phyloP scores from a whole-genome alignment of 2,329 filamentous ascomycete species.

The Pestalotiopsis sp. region DNA sequence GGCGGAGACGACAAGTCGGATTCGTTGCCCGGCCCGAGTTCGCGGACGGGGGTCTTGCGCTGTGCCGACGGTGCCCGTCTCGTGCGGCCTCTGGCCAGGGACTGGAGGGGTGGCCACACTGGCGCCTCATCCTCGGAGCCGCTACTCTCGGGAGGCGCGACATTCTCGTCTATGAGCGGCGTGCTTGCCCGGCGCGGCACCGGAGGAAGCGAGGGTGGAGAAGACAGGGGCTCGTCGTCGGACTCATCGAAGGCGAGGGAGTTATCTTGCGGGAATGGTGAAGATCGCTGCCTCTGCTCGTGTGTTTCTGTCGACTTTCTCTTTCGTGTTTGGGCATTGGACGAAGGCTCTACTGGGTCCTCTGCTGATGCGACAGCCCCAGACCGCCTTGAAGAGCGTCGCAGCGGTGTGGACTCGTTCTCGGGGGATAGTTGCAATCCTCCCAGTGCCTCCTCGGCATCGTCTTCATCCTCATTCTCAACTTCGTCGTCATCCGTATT shows the following conservation, averaged over 20 bases:
- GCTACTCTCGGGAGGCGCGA: slow-evolving; percentile 60
- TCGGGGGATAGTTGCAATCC: slow-evolving; percentile 62
- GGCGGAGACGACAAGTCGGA: slow-evolving; percentile 66
- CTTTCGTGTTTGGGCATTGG: slow-evolving; percentile 49
- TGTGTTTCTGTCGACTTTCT: slow-evolving; percentile 56
- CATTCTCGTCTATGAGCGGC: slow-evolving; percentile 49
- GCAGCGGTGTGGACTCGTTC: slow-evolving; percentile 69
- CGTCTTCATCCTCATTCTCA: slow-evolving; percentile 46
- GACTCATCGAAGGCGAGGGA: slow-evolving; percentile 25
- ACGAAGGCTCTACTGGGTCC: slow-evolving; percentile 28
- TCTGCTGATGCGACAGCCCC: slow-evolving; percentile 21
- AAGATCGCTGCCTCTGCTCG: slow-evolving; percentile 35
- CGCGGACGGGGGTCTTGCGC: slow-evolving; percentile 38
- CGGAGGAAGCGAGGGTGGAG: slow-evolving; percentile 25
- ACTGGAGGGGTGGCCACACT: slow-evolving; percentile 55
- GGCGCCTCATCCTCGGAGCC: slow-evolving; percentile 46
- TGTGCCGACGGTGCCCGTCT: slow-evolving; percentile 27
- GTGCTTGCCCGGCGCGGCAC: slow-evolving; percentile 33
- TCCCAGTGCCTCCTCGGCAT: slow-evolving; percentile 33
- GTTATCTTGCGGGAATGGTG: slow-evolving; percentile 34
- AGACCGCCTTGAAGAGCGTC: slow-evolving; percentile 46
- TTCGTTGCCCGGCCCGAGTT: slow-evolving; percentile 30
- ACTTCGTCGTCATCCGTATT: slow-evolving; percentile 46
- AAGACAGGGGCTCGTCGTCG: slow-evolving; percentile 26
- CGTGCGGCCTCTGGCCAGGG: slow-evolving; percentile 48